phyloP scores from a whole-genome alignment of 202 grass and related monocot genomes.

The Schoenoplectus tabernaemontani region DNA sequence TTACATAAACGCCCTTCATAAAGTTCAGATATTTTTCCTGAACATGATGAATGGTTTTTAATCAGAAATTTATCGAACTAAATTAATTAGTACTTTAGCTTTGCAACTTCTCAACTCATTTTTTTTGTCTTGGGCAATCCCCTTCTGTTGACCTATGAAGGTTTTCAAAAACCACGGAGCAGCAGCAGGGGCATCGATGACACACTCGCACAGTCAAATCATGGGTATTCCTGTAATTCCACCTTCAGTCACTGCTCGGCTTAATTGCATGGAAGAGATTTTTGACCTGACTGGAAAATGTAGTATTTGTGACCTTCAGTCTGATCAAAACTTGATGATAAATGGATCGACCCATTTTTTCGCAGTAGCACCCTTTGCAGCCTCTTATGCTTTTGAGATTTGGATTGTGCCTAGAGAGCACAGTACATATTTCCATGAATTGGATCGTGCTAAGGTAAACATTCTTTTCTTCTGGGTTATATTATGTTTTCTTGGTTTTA shows the following conservation, averaged over 20 bases:
- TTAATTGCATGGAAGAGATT: conserved; percentile 57
- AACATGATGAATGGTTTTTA: neutral
- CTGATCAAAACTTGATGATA: conserved; percentile 49
- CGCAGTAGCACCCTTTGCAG: conserved; percentile 76
- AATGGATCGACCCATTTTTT: conserved; percentile 49
- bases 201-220: conserved; percentile 94
- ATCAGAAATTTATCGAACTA: neutral
- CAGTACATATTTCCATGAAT: conserved; percentile 66
- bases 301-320: conserved; percentile 54
- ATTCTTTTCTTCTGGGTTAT: neutral
- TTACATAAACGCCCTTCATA: no score
- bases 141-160: conserved; percentile 23
- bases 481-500: neutral
- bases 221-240: conserved; percentile 82
- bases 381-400: conserved; percentile 84
- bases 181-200: conserved; percentile 85
- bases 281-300: conserved; percentile 58
- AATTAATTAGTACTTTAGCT: neutral
- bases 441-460: conserved; percentile 59
- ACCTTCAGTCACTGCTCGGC: conserved; percentile 51
- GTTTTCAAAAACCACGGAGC: conserved; percentile 96
- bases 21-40: neutral
- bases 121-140: neutral
- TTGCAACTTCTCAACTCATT: neutral
- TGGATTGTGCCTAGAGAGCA: conserved; percentile 85